phyloP scores from a whole-genome alignment of 768 basidiomycete species.

The Termitomyces sp. region DNA sequence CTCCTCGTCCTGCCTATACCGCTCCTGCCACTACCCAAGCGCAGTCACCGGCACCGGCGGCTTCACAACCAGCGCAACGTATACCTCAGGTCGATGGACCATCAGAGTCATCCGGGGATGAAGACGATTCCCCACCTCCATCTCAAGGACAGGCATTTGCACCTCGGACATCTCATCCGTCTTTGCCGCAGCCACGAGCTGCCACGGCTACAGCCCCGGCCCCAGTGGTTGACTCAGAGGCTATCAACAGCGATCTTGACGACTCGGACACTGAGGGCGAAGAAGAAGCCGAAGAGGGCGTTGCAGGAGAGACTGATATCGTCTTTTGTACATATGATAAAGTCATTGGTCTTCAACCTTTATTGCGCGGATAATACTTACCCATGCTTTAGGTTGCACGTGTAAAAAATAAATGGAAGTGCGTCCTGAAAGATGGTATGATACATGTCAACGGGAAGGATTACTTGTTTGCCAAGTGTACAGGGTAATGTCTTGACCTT shows the following conservation, averaged over 20 bases:
- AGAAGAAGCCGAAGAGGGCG: slow-evolving; percentile 76
- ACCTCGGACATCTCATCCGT: slow-evolving; percentile 68
- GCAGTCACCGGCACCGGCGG: slow-evolving; percentile 2
- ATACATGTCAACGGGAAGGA: slow-evolving; percentile 96
- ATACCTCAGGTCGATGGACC: slow-evolving; percentile 86
- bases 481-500: slow-evolving; percentile 51
- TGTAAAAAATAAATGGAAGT: slow-evolving; percentile 99
- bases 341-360: slow-evolving; percentile 36
- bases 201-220: slow-evolving; percentile 27
- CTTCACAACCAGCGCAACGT: slow-evolving; percentile 15
- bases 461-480: slow-evolving; percentile 96
- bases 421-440: slow-evolving; percentile 95
- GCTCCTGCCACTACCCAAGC: slow-evolving; percentile 13
- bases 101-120: slow-evolving; percentile 58
- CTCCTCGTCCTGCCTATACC: slow-evolving; percentile 20
- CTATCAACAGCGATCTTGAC: slow-evolving; percentile 95
- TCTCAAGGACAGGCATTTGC: slow-evolving; percentile 55
- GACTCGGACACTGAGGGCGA: slow-evolving; percentile 89
- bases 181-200: slow-evolving; percentile 57
- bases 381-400: slow-evolving; percentile 70
- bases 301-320: slow-evolving; percentile 76
- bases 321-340: slow-evolving; percentile 99
- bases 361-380: neutral
- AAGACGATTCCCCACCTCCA: slow-evolving; percentile 62
- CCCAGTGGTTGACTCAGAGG: slow-evolving; percentile 57